Evolutionary conservation across 352 stramenopile species (phyloP), one percentile per base, ranked within the genome.

Genomic region (Globisporangium radiosum): DNA sequence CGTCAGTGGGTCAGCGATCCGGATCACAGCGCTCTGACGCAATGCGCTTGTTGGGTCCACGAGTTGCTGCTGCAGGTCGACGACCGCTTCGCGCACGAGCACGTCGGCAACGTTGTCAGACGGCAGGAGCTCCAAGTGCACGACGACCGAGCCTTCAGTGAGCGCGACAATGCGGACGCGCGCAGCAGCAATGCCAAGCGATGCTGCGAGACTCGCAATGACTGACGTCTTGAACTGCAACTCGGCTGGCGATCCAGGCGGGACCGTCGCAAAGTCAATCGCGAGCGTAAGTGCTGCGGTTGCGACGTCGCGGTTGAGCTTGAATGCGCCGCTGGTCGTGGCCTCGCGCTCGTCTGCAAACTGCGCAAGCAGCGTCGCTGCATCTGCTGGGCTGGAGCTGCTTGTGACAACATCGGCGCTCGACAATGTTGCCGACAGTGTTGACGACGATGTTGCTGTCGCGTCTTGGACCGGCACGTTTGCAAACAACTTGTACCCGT

Each of bases 251-350:
- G 78, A 88, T 0, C 75, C 77, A n/a, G 64, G 19, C 0, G 78
- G 78, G 13, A 88, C 67, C 4, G 73, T 65, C 19, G 58, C 71
- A 39, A 88, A 88, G 54, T 88, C 74, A 54, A 82, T 85, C 47
- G 88, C 70, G 8, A 90, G 70, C 25, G 59, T 84, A 9, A 90
- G 55, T 5, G 68, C 66, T 0, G 87, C 61, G 0, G 71, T 81
- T 0, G 78, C 81, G 37, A 87, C 48, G 11, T 88, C 72, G 25
- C 64, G 74, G 17, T 72, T 87, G 5, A 61, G n/a, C 11, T 57
- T 71, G 37, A 85, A 73, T 15, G 73, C 56, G 4, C 75, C 70
- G 6, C 67, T 72, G 37, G 56, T 62, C 13, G 57, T 62, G 1
- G 62, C 68, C 15, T 57, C 54, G 9, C 62, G 62, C 17, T 84